phyloP scores from a whole-genome alignment of 306 rosid species.

The Quercus suber region DNA sequence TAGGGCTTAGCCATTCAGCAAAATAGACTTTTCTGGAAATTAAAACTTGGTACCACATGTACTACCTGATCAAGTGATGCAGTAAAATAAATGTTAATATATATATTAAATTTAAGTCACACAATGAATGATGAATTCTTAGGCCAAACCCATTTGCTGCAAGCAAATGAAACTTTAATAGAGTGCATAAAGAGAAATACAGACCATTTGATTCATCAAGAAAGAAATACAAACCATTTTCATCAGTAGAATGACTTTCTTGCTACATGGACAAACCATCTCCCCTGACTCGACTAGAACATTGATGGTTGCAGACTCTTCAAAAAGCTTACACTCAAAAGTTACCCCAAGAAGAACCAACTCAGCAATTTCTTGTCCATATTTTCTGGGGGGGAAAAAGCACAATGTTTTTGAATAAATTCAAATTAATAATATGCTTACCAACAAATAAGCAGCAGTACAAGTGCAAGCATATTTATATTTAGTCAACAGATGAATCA shows the following conservation, averaged over 20 bases:
- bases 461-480: neutral
- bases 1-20: neutral
- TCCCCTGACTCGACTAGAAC: slow-evolving; percentile 50
- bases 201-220: slow-evolving; percentile 34
- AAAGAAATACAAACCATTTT: slow-evolving; percentile 42
- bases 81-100: neutral
- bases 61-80: neutral
- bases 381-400: slow-evolving; percentile 31
- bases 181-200: slow-evolving; percentile 8
- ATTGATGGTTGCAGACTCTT: slow-evolving; percentile 51
- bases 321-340: slow-evolving; percentile 59
- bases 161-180: neutral
- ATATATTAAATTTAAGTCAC: neutral
- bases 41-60: neutral
- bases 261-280: slow-evolving; percentile 56
- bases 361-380: slow-evolving; percentile 53
- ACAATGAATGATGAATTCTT: neutral
- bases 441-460: neutral
- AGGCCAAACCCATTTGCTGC: neutral
- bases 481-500: neutral
- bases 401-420: neutral
- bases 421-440: neutral
- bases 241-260: slow-evolving; percentile 42
- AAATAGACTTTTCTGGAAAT: neutral
- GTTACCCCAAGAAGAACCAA: slow-evolving; percentile 52